These are phyloP conservation scores for Leptographium wingfieldii DNA, from an alignment of 2,329 filamentous ascomycete genomes.

Conservation along the genomic window DNA sequence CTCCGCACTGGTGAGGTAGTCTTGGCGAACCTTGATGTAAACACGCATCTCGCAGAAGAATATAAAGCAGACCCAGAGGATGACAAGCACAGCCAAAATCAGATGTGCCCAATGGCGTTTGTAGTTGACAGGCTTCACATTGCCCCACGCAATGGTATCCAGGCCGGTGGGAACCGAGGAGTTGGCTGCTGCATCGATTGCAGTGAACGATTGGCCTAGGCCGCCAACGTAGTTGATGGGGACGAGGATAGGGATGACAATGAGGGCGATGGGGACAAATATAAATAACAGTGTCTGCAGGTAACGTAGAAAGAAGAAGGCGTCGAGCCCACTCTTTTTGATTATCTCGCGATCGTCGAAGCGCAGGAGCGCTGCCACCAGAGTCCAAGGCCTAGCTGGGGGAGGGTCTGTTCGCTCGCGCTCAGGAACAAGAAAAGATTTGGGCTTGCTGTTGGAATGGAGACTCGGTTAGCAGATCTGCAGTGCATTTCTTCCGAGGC, in stretches of 20 bases:
- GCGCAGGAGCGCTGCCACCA: conserved; percentile 49
- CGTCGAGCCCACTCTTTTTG: conserved; percentile 87
- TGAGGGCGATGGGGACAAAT: conserved; percentile 66
- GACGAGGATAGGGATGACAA: conserved; percentile 75
- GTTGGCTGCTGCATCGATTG: conserved; percentile 23
- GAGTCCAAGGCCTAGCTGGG: conserved; percentile 39
- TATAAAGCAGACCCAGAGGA: conserved; percentile 75
- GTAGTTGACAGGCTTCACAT: conserved; percentile 55
- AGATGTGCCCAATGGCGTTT: conserved; percentile 74
- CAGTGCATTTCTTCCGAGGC: background rate
- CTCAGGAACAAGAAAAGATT: conserved; percentile 77
- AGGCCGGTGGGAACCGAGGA: conserved; percentile 41
- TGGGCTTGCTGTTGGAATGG: conserved; percentile 48
- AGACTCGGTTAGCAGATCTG: background rate
- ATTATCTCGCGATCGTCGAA: conserved; percentile 72
- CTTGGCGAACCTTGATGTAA: conserved; percentile 87
- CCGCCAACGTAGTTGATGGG: conserved; percentile 73
- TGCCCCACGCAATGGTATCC: conserved; percentile 78
- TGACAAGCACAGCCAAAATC: conserved; percentile 61
- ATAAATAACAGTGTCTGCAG: conserved; percentile 68
- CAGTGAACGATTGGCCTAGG: conserved; percentile 41
- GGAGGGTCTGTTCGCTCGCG: conserved; percentile 70
- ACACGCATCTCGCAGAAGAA: conserved; percentile 77
- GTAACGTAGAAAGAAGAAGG: conserved; percentile 95
- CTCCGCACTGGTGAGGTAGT: conserved; percentile 87